Conservation (phyloP, 257 asterid genomes). For the Solanum etuberosum region DNA sequence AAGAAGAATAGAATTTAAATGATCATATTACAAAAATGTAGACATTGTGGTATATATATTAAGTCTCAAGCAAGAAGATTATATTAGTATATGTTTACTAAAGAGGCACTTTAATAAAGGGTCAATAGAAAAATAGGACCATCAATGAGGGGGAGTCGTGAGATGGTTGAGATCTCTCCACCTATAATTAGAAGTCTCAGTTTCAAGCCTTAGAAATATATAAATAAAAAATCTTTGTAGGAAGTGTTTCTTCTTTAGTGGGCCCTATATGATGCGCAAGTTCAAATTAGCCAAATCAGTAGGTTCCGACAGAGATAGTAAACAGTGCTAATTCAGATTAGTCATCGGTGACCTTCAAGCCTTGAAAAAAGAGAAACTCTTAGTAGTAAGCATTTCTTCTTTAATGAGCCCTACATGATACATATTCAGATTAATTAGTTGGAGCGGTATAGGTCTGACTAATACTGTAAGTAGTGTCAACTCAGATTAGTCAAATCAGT, state of each 20-base stretch:
- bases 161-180: background rate
- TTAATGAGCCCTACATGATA: background rate
- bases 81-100: constrained; percentile 2
- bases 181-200: background rate
- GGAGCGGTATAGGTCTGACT: background rate
- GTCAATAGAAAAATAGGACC: constrained; percentile 9
- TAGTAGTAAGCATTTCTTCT: background rate
- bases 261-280: too few relatives aligned
- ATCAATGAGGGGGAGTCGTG: background rate
- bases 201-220: background rate
- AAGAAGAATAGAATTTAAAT: constrained; percentile 15
- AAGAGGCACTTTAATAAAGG: constrained; percentile 7
- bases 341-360: background rate
- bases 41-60: constrained; percentile 20
- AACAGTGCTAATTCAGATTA: background rate
- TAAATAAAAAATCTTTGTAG: background rate
- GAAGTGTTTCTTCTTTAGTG: background rate
- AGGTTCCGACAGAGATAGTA: rapidly evolving
- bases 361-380: background rate
- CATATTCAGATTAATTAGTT: background rate
- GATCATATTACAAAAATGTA: constrained; percentile 6
- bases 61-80: constrained; percentile 1
- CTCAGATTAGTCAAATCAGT: background rate
- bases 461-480: background rate
- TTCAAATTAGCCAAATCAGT: background rate